phyloP scores from a whole-genome alignment of 768 basidiomycete species.

The Kondoa malvinella region DNA sequence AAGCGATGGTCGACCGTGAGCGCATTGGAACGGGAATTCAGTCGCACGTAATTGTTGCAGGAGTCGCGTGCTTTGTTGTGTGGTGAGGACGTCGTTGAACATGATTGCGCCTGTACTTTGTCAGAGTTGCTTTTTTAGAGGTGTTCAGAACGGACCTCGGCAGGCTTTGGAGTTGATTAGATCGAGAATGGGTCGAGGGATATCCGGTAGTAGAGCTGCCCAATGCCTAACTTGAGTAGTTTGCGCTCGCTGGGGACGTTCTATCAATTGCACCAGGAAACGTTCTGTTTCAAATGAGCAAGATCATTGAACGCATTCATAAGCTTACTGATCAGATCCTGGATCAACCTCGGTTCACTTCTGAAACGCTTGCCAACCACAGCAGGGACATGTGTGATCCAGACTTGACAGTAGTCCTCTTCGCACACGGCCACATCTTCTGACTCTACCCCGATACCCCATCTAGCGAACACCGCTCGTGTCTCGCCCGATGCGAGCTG shows the following conservation, averaged over 20 bases:
- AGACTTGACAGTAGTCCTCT: slow-evolving; percentile 40
- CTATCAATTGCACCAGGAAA: slow-evolving; percentile 22
- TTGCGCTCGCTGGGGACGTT: background rate
- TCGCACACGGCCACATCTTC: slow-evolving; percentile 23
- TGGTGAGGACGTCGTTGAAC: slow-evolving; percentile 68
- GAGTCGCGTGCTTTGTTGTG: slow-evolving; percentile 52
- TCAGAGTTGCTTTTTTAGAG: slow-evolving; percentile 6
- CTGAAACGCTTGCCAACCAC: slow-evolving; percentile 42
- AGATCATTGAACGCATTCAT: background rate
- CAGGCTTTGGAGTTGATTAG: slow-evolving; percentile 91
- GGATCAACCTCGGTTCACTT: slow-evolving; percentile 14
- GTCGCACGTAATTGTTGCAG: slow-evolving; percentile 52
- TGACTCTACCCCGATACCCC: slow-evolving; percentile 49
- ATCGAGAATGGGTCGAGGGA: slow-evolving; percentile 59
- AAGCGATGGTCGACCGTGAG: slow-evolving; percentile 47
- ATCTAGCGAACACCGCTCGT: slow-evolving; percentile 41
- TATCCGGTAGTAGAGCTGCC: background rate
- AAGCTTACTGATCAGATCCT: slow-evolving; percentile 35
- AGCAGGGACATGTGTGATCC: slow-evolving; percentile 48
- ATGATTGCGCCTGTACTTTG: slow-evolving; percentile 65
- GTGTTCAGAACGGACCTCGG: slow-evolving; percentile 45
- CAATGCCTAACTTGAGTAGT: background rate
- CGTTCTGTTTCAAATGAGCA: background rate
- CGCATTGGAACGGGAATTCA: slow-evolving; percentile 81
- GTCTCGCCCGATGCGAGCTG: slow-evolving; percentile 36